Conservation (phyloP, 306 rosid genomes). For the Trifolium pratense region DNA sequence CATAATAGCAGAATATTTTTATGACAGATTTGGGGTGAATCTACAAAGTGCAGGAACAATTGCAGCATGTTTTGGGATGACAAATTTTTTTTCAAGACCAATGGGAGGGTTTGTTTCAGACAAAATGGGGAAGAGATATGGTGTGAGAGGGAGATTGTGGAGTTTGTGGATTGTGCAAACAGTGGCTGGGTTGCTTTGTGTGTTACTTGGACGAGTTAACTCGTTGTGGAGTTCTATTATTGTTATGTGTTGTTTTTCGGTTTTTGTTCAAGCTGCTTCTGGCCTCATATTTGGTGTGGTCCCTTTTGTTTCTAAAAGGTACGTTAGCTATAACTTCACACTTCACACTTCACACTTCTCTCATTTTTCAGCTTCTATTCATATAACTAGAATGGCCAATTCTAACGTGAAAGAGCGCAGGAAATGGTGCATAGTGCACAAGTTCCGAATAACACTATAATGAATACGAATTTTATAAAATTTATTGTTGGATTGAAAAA, state of each 20-base stretch:
- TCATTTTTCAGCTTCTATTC: neutral
- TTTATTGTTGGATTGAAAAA: too few relatives aligned
- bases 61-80: slow-evolving; percentile 67
- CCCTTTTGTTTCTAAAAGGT: slow-evolving; percentile 68
- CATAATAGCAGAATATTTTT: slow-evolving; percentile 59
- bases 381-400: too few relatives aligned
- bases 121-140: slow-evolving; percentile 53
- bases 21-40: slow-evolving; percentile 58
- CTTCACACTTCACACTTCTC: too few relatives aligned
- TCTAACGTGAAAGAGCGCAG: too few relatives aligned
- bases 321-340: neutral
- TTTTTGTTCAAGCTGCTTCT: slow-evolving; percentile 60
- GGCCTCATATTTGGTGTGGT: slow-evolving; percentile 67
- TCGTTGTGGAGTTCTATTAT: slow-evolving; percentile 55
- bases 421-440: too few relatives aligned
- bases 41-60: slow-evolving; percentile 52
- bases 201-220: slow-evolving; percentile 53
- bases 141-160: slow-evolving; percentile 69
- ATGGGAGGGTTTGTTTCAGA: slow-evolving; percentile 61
- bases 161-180: slow-evolving; percentile 58
- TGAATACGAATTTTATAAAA: too few relatives aligned
- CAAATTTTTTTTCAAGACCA: slow-evolving; percentile 61
- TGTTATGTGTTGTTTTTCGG: slow-evolving; percentile 58
- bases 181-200: slow-evolving; percentile 54
- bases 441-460: too few relatives aligned